A percentile compares a stretch with the other conserved stretches of the same genome.
These are phyloP conservation scores for Elongisporangium prolatum DNA, from an alignment of 352 stramenopile species.

Conservation along the genomic window DNA sequence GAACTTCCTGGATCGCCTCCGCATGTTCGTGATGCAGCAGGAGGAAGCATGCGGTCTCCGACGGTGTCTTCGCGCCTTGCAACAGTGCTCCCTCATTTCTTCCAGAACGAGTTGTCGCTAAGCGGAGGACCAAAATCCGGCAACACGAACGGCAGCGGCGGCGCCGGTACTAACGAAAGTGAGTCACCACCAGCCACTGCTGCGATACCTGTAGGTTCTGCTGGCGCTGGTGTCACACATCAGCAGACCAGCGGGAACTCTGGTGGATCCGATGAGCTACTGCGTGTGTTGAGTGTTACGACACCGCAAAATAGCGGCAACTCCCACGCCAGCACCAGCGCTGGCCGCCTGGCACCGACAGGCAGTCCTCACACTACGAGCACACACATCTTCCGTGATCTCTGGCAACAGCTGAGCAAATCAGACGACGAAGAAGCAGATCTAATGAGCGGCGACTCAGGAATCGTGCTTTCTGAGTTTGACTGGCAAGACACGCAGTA, in stretches of 20 bases:
- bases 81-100: conserved; percentile 10
- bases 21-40: neutral
- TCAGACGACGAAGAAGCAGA: conserved; percentile 42
- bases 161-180: neutral
- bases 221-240: neutral
- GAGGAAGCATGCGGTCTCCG: conserved; percentile 1
- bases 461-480: conserved; percentile 27
- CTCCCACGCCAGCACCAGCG: neutral
- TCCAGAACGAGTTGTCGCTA: neutral
- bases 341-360: neutral
- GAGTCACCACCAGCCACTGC: neutral
- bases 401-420: conserved; percentile 77
- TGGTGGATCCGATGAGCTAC: conserved; percentile 10
- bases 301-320: conserved; percentile 6
- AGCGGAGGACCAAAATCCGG: neutral
- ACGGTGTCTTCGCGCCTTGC: conserved; percentile 12
- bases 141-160: neutral
- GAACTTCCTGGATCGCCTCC: neutral
- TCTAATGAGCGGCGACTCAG: conserved; percentile 12
- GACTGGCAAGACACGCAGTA: conserved; percentile 33
- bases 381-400: conserved; percentile 64
- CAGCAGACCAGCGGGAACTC: neutral
- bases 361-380: conserved; percentile 27
- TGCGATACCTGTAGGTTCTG: neutral
- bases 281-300: conserved; percentile 24